These are phyloP conservation scores for Sungouiella thailandica DNA, from an alignment of 805 yeast genomes.

Conservation along the genomic window DNA sequence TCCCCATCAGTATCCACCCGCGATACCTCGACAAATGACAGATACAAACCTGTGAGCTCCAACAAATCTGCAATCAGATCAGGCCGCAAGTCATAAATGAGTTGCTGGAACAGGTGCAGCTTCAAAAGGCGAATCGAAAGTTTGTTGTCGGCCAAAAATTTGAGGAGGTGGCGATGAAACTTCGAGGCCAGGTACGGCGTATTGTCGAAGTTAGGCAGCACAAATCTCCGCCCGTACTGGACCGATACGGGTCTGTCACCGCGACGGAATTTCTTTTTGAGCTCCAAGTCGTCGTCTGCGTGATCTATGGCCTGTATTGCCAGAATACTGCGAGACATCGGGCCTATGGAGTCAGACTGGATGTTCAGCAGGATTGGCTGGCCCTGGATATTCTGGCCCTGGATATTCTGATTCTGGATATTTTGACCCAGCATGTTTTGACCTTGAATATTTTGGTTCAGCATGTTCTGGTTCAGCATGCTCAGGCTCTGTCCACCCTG, in stretches of 20 bases:
- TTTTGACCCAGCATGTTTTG: neutral
- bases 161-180: conserved; percentile 48
- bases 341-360: neutral
- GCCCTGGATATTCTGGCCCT: conserved; percentile 2
- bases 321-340: neutral
- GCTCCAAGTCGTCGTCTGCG: no score
- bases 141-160: conserved; percentile 49
- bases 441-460: no score
- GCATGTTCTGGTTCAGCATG: no score
- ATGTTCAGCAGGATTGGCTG: conserved; percentile 1
- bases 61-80: conserved; percentile 43
- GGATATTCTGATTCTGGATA: neutral
- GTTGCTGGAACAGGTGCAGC: conserved; percentile 47
- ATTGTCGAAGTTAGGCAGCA: conserved; percentile 24
- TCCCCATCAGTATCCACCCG: conserved; percentile 17
- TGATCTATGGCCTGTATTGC: neutral
- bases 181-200: conserved; percentile 40
- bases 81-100: conserved; percentile 46
- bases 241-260: no score
- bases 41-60: conserved; percentile 42
- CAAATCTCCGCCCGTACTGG: conserved; percentile 5
- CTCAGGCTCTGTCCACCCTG: no score
- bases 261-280: no score
- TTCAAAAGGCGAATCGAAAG: conserved; percentile 44
- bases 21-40: conserved; percentile 42